Evolutionary conservation across 257 asterid species (phyloP).

Genomic region (Ajuga chamaepitys): DNA sequence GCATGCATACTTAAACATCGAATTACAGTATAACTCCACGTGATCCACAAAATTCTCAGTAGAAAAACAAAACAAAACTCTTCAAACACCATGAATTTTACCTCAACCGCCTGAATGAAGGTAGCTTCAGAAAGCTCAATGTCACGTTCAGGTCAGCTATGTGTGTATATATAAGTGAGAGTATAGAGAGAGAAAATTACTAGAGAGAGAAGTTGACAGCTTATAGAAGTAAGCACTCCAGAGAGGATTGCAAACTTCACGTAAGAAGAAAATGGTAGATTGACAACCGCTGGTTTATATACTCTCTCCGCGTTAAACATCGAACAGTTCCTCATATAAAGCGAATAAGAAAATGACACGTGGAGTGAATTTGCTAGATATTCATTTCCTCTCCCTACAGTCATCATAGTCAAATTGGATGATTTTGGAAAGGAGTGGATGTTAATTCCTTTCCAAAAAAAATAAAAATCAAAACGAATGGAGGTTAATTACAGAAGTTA

Average conservation of each 20-base stretch:
- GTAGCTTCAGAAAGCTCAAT: conserved; percentile 11
- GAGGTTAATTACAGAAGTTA: too few relatives aligned
- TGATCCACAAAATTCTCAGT: neutral
- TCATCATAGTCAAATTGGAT: neutral
- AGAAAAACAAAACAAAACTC: neutral
- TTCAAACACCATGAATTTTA: neutral
- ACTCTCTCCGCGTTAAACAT: conserved; percentile 4
- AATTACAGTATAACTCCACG: neutral
- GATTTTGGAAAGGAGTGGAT: neutral
- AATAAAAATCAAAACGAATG: too few relatives aligned
- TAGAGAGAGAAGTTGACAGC: conserved; percentile 24
- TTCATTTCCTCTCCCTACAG: neutral
- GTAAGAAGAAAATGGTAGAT: conserved; percentile 5
- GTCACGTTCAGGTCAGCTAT: neutral
- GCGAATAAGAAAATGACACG: conserved; percentile 22
- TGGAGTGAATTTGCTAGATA: neutral
- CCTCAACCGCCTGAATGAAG: conserved; percentile 11
- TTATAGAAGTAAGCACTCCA: neutral
- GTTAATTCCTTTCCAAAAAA: too few relatives aligned
- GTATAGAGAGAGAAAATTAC: neutral
- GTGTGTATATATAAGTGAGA: neutral
- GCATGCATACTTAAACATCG: conserved; percentile 8
- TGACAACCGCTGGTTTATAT: conserved; percentile 20
- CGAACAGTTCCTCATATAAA: conserved; percentile 15
- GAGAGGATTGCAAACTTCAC: conserved; percentile 25